These are phyloP conservation scores for Arthroderma sp. DNA, from an alignment of 2,329 filamentous ascomycete genomes.

Conservation along the genomic window DNA sequence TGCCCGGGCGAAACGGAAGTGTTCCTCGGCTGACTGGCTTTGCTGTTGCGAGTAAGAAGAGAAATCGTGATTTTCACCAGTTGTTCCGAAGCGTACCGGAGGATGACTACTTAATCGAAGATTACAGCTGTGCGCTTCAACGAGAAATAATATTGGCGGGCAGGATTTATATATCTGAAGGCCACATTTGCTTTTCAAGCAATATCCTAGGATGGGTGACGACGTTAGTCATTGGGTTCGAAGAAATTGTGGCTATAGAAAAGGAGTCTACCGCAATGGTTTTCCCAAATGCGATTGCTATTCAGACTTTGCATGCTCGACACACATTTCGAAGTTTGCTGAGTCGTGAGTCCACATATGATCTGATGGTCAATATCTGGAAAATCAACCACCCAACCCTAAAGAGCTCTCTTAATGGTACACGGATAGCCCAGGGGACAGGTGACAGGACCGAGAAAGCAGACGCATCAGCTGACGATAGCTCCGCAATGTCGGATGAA, in stretches of 20 bases:
- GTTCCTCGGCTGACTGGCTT: conserved; percentile 80
- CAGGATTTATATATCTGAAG: conserved; percentile 88
- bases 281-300: conserved; percentile 95
- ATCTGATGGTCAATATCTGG: conserved; percentile 96
- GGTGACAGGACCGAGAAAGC: conserved; percentile 84
- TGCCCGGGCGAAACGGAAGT: conserved; percentile 44
- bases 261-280: conserved; percentile 91
- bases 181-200: conserved; percentile 95
- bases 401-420: conserved; percentile 81
- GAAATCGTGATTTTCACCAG: conserved; percentile 87
- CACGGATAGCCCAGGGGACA: conserved; percentile 62
- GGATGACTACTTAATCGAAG: conserved; percentile 94
- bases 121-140: conserved; percentile 93
- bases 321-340: conserved; percentile 94
- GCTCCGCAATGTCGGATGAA: conserved; percentile 65
- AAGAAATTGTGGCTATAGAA: conserved; percentile 92
- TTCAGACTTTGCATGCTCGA: conserved; percentile 86
- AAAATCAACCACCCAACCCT: conserved; percentile 88
- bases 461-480: conserved; percentile 56
- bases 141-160: conserved; percentile 91
- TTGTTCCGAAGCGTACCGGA: conserved; percentile 94
- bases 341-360: conserved; percentile 88
- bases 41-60: conserved; percentile 87
- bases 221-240: conserved; percentile 93
- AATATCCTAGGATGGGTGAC: conserved; percentile 98